Conservation (phyloP, 306 rosid genomes). For the Ormosia semicastrata region DNA sequence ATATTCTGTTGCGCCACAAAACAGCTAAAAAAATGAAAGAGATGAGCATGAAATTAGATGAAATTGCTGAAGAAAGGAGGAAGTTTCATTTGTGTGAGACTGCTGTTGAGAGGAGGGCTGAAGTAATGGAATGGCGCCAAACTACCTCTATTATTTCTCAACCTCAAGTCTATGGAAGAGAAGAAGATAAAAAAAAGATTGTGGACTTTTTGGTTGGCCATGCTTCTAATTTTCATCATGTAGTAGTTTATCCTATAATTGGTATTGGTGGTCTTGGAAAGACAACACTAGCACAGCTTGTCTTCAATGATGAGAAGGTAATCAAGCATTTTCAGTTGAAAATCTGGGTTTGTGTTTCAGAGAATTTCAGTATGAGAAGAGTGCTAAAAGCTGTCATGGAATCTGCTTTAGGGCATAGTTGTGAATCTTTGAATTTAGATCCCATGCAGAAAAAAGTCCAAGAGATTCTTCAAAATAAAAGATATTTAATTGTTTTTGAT, state of each 20-base stretch:
- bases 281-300: not conserved
- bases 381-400: no score
- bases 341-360: no score
- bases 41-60: not conserved
- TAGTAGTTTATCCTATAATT: not conserved
- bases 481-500: not conserved
- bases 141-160: not conserved
- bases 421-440: not conserved
- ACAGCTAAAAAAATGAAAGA: not conserved
- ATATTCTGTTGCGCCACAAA: not conserved
- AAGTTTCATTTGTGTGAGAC: not conserved
- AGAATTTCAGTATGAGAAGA: no score
- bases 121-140: not conserved
- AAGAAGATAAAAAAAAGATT: not conserved
- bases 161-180: slow-evolving; percentile 22
- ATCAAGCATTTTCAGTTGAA: not conserved
- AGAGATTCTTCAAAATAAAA: not conserved
- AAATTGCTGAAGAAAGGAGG: not conserved
- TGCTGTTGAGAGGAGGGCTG: not conserved
- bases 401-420: not conserved
- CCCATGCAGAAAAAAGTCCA: not conserved
- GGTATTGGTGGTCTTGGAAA: slow-evolving; percentile 21
- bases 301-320: not conserved
- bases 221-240: not conserved
- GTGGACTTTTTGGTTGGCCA: not conserved